Percentiles rank a stretch among this genome's conserved stretches.
Conservation (phyloP, 139 green algal species). For the Marvania coccoides region DNA sequence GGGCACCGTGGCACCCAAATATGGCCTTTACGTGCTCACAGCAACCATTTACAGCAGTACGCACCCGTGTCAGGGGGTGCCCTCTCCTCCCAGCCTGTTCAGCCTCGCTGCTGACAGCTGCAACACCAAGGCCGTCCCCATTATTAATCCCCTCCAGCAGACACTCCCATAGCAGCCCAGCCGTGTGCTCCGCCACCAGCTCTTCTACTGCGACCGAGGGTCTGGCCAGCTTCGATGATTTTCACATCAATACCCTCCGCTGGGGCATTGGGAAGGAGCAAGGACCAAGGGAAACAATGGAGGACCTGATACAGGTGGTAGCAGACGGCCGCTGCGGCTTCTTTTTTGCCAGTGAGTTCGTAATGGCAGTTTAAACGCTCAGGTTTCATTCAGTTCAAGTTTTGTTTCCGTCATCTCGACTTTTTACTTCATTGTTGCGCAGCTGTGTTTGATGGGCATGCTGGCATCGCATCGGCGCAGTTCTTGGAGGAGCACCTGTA, state of each 20-base stretch:
- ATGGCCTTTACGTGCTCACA: too few species aligned
- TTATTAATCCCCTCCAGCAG: background rate
- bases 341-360: constrained; percentile 35
- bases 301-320: constrained; percentile 43
- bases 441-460: constrained; percentile 69
- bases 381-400: background rate
- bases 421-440: background rate
- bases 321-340: constrained; percentile 31
- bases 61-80: background rate
- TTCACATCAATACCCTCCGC: too few species aligned
- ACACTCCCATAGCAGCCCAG: background rate
- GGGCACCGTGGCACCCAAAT: too few species aligned
- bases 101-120: background rate
- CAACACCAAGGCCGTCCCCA: background rate
- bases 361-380: background rate
- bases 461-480: constrained; percentile 40
- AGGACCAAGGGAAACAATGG: constrained; percentile 56
- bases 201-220: too few species aligned
- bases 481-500: constrained; percentile 60
- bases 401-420: too few species aligned
- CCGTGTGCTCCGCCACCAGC: background rate
- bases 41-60: background rate
- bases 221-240: too few species aligned
- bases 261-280: constrained; percentile 35
- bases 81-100: background rate